These are phyloP conservation scores for Pelargonium citronellum DNA, from an alignment of 441 rosid species.

Conservation along the genomic window DNA sequence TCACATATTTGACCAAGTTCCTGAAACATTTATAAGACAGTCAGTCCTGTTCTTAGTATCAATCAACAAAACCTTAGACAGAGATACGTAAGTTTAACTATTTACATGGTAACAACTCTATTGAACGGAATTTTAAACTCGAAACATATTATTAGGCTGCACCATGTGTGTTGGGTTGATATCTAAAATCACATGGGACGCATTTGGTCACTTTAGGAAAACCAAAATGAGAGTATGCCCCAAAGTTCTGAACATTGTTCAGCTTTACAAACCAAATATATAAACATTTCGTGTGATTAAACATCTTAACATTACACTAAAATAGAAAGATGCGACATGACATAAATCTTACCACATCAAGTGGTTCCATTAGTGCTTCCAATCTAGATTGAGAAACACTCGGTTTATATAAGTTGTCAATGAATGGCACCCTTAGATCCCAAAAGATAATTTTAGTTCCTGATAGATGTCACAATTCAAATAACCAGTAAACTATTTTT, in stretches of 20 bases:
- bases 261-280: not conserved
- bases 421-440: slow-evolving; percentile 82
- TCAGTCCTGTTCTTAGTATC: slow-evolving; percentile 2
- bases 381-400: slow-evolving; percentile 68
- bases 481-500: slow-evolving; percentile 18
- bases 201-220: not conserved
- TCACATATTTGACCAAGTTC: slow-evolving; percentile 76
- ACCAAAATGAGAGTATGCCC: not conserved
- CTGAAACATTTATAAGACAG: slow-evolving; percentile 41
- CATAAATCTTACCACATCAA: slow-evolving; percentile 59
- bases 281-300: not conserved
- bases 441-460: slow-evolving; percentile 90
- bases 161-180: not conserved
- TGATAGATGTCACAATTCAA: slow-evolving; percentile 30
- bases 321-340: not conserved
- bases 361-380: slow-evolving; percentile 77
- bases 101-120: too few relatives aligned
- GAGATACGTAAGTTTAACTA: not conserved
- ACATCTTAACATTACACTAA: not conserved
- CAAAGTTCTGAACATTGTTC: not conserved
- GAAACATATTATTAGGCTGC: not conserved
- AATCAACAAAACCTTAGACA: slow-evolving; percentile 4
- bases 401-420: slow-evolving; percentile 77
- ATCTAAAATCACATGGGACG: not conserved
- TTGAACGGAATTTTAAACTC: not conserved